Base-by-base conservation (phyloP, 1,284 basidiomycete species). In the Rhizopogon hawkerae region DNA sequence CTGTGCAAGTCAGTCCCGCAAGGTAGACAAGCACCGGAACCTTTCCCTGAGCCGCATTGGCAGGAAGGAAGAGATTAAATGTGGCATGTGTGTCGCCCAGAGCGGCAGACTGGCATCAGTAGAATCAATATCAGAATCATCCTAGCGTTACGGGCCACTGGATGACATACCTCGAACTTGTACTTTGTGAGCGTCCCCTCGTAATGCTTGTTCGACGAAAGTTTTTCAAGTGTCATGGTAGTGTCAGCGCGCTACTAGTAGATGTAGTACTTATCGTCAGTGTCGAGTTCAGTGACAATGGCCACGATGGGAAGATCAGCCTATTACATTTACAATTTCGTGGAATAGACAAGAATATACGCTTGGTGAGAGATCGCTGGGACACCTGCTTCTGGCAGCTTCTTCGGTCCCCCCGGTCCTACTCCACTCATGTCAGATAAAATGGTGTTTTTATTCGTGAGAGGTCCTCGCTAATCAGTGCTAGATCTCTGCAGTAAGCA, bases 1-100 rank as follows among this genome's bases (percentile, higher is more conserved):
- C 96, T 11, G 84, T 98, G 69, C 96, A 98, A 0, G 91, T 93
- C 50, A 99, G 68, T 2, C 95, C 95, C 2, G 94, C 85, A 41
- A 99, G 84, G 68, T 92, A 98, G 58, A 90, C 79, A 6, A 99
- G 73, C 2, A 95, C 72, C 0, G 94, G 93, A 0, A 86, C 88
- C 54, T 87, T 83, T 18, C 64, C 60, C 35, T 69, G 59, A 44
- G 70, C 58, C 1, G 85, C 78, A 45, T 77, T 76, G 16, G 76
- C 73, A 2, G 96, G 95, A 1, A 97, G 62, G 69, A 89, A 99
- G 56, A 98, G 71, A 68, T 98, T 98, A 75, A 98, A 90, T 39
- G 83, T 75, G 3, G 95, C 79, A 50, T 77, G 68, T 24, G 97
- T 77, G 24, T 83, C 85, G 38, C 91, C 92, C 21, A 98, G 81